A percentile compares a stretch with the other conserved stretches of the same genome.
Conservation (phyloP, 1,284 basidiomycete genomes). For the Fomes fomentarius region DNA sequence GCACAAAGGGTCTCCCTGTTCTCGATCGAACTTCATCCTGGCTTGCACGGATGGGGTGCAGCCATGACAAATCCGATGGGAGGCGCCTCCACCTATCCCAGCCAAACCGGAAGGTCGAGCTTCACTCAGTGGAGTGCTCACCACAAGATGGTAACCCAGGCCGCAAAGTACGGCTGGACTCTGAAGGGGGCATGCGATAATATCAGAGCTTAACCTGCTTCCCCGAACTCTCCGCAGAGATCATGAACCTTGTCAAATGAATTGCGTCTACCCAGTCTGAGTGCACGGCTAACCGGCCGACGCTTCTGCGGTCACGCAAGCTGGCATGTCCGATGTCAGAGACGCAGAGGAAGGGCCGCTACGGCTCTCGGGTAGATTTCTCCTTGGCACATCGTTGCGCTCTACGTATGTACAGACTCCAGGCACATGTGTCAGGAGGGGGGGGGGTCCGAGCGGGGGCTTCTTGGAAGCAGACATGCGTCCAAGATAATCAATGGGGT, state of each 20-base stretch:
- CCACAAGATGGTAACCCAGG: conserved; percentile 33
- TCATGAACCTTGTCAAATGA: conserved; percentile 29
- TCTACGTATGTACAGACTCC: conserved; percentile 26
- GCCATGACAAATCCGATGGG: conserved; percentile 32
- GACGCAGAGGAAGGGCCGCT: conserved; percentile 19
- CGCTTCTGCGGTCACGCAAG: conserved; percentile 19
- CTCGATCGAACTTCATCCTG: conserved; percentile 31
- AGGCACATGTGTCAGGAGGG: conserved; percentile 22
- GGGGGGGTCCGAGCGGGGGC: conserved; percentile 15
- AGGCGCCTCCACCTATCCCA: conserved; percentile 18
- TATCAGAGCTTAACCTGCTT: conserved; percentile 32
- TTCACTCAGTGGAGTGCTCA: conserved; percentile 28
- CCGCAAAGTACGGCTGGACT: conserved; percentile 26
- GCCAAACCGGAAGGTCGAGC: conserved; percentile 33
- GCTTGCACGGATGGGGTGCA: conserved; percentile 30
- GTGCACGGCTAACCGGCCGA: conserved; percentile 9
- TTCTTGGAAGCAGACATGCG: conserved; percentile 18
- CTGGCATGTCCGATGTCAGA: conserved; percentile 18
- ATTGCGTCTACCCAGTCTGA: conserved; percentile 14
- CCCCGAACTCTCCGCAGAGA: conserved; percentile 14
- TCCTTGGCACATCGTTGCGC: conserved; percentile 22
- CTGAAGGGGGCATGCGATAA: conserved; percentile 27
- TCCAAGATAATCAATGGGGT: conserved; percentile 21
- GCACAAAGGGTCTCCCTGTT: conserved; percentile 46
- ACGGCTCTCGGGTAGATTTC: conserved; percentile 22